A percentile compares a stretch with the other conserved stretches of the same genome.
These are phyloP conservation scores for Phytopythium boreale DNA, from an alignment of 352 stramenopile species.

Conservation along the genomic window DNA sequence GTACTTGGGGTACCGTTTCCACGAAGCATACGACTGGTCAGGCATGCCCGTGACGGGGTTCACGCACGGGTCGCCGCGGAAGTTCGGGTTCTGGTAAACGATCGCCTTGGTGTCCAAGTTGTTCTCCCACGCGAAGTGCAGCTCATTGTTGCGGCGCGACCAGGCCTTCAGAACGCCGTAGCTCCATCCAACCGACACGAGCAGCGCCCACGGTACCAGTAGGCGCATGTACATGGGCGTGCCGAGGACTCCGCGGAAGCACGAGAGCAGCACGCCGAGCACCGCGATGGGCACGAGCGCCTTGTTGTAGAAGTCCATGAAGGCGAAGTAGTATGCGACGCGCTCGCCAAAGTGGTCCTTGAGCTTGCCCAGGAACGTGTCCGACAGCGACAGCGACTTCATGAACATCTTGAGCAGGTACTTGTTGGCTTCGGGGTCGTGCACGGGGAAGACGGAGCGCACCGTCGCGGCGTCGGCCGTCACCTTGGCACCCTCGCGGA, in stretches of 20 bases:
- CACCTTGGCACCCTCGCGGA: conserved; percentile 68
- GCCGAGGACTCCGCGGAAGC: conserved; percentile 53
- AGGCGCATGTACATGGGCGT: conserved; percentile 83
- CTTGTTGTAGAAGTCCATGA: conserved; percentile 88
- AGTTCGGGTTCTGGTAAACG: conserved; percentile 73
- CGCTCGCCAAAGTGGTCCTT: conserved; percentile 83
- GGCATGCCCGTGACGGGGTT: conserved; percentile 65
- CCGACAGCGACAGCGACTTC: conserved; percentile 64
- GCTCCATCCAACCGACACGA: conserved; percentile 80
- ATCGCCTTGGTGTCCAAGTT: conserved; percentile 64
- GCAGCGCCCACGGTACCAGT: conserved; percentile 61
- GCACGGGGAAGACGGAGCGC: conserved; percentile 75
- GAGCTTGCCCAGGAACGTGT: conserved; percentile 55
- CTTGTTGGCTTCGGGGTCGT: conserved; percentile 66
- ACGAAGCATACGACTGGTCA: conserved; percentile 67
- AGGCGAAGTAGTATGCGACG: conserved; percentile 85
- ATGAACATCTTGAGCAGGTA: conserved; percentile 77
- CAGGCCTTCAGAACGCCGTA: conserved; percentile 81
- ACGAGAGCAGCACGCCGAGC: conserved; percentile 65
- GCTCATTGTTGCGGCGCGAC: conserved; percentile 68
- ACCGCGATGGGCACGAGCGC: conserved; percentile 71
- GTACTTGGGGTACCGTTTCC: conserved; percentile 77
- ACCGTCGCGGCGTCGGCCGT: conserved; percentile 48
- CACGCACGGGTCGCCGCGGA: conserved; percentile 46
- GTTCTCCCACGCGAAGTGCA: conserved; percentile 73